Conservation (phyloP, 345 rosid species). For the Acer saccharum region DNA sequence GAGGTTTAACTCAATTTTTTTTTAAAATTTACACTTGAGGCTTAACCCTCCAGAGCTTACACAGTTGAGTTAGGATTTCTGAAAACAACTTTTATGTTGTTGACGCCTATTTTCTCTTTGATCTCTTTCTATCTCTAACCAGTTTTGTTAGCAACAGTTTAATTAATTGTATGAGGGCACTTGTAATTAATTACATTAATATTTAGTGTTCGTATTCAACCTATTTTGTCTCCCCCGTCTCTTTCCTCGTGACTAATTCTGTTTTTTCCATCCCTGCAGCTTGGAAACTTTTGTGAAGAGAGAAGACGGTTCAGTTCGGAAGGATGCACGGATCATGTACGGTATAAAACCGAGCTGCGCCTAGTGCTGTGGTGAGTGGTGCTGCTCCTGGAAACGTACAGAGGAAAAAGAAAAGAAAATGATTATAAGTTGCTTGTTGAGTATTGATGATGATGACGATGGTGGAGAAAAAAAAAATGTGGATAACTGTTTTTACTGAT, state of each 20-base stretch:
- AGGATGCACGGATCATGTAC: background rate
- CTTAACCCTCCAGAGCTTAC: background rate
- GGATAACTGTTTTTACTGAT: constrained; percentile 26
- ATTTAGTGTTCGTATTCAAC: background rate
- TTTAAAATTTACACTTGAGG: background rate
- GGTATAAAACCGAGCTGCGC: constrained; percentile 16
- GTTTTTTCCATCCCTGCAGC: constrained; percentile 29
- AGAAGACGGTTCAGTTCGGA: constrained; percentile 2
- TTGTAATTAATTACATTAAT: background rate
- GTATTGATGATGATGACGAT: constrained; percentile 7
- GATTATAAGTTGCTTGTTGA: constrained; percentile 6
- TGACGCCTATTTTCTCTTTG: no score
- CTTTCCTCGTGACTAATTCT: constrained; percentile 10
- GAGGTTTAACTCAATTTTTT: background rate
- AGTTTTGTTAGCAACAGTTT: background rate
- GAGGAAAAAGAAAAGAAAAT: constrained; percentile 13
- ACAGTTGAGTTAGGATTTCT: background rate
- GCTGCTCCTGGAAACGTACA: constrained; percentile 8
- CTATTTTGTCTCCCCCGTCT: background rate
- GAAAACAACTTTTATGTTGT: background rate
- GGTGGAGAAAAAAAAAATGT: constrained; percentile 30
- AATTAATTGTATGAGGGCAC: background rate
- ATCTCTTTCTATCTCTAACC: background rate
- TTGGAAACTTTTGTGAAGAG: constrained; percentile 48
- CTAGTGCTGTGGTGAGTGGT: constrained; percentile 5